phyloP scores from a whole-genome alignment of 495 filamentous ascomycete species.

The Annulohypoxylon stygium region DNA sequence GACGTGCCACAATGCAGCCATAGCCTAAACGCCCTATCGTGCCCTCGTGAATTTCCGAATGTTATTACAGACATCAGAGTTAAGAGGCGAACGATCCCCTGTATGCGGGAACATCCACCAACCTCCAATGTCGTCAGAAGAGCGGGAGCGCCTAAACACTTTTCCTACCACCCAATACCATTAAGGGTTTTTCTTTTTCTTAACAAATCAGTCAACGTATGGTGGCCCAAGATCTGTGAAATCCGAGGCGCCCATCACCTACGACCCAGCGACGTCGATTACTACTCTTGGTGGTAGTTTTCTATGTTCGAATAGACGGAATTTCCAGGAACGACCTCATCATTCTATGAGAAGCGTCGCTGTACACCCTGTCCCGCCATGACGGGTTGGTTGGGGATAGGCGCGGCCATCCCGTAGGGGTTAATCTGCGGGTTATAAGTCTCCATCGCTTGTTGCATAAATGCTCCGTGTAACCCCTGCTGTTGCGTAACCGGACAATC shows the following conservation, averaged over 20 bases:
- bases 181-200: conserved; percentile 22
- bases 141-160: conserved; percentile 33
- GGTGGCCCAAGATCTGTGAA: conserved; percentile 7
- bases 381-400: conserved; percentile 66
- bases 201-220: conserved; percentile 12
- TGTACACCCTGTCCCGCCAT: conserved; percentile 67
- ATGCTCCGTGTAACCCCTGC: conserved; percentile 79
- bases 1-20: conserved; percentile 51
- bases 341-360: conserved; percentile 64
- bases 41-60: conserved; percentile 51
- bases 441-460: conserved; percentile 69
- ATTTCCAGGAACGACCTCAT: conserved; percentile 28
- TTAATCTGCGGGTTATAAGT: conserved; percentile 72
- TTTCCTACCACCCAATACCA: conserved; percentile 36
- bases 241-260: conserved; percentile 13
- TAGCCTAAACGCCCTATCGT: conserved; percentile 51
- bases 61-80: conserved; percentile 53
- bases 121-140: conserved; percentile 37
- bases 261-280: conserved; percentile 15
- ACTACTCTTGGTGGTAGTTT: conserved; percentile 10
- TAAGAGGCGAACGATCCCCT: conserved; percentile 28
- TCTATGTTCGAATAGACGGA: conserved; percentile 28
- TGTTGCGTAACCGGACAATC: conserved; percentile 93
- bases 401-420: conserved; percentile 76
- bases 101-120: conserved; percentile 15